Base-by-base conservation (phyloP, 306 rosid species). In the Hippophae tibetana region DNA sequence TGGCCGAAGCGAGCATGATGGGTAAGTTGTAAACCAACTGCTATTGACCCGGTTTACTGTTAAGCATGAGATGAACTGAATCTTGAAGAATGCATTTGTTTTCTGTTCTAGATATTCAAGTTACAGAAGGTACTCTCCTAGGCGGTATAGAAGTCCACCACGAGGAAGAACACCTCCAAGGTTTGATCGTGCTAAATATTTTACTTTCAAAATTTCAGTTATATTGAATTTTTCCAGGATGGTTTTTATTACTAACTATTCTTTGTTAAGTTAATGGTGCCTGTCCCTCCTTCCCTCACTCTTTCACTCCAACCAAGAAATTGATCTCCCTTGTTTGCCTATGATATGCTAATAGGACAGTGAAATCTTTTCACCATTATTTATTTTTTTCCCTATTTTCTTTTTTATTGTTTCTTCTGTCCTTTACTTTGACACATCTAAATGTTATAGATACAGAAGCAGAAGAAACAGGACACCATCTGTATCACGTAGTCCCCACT, bases 101-200 rank as follows among this genome's bases (percentile, higher is more conserved):
- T 61, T 45, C 50, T 40, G 40, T 52, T 68, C 42, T 80, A 92
- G 99, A 65, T 88, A 78, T 73, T 75, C 95, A 18, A 63, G 74
- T 69, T 82, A 87, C 76, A 79, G 96, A 72, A 84, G 93, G 82
- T 92, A 72, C 60, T 88, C 99, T 6, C 96, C 99, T 3, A 80
- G 99, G 84, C 96, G 96, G 8, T 81, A 69, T 60, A 76, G 99
- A 75, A 88, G 95, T 84, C 90, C 98, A 23, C 89, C 81, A 10
- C 84, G 95, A 42, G 84, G 80, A 68, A 82, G 96, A 74, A 85
- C 90, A 51, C 95, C 95, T 23, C 79, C 81, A 57, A 88, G 99
- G 99, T 92, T 18, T 18, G 23, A 18, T 18, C 1, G 23, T 18
- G 23, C 23, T 18, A 18, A 18, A 18, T 18, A 18, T 18, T 18